phyloP scores from a whole-genome alignment of 1,284 basidiomycete genomes.

The Ustilago nuda region DNA sequence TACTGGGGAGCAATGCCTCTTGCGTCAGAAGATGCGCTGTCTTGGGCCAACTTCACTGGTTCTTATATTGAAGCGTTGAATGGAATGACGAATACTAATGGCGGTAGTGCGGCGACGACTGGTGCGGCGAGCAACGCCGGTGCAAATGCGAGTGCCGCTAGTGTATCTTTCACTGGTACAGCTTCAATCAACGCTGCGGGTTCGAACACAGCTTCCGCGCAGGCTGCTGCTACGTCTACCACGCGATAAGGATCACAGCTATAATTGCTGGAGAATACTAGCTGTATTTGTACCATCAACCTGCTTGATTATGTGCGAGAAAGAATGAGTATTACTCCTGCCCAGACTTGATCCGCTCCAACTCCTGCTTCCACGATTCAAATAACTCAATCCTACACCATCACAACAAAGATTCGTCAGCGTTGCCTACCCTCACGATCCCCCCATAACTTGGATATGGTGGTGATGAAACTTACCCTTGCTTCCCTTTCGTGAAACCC shows the following conservation, averaged over 20 bases:
- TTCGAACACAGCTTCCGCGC: not conserved
- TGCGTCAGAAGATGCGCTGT: slow-evolving; percentile 43
- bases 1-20: slow-evolving; percentile 56
- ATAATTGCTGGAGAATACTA: not conserved
- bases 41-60: slow-evolving; percentile 51
- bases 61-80: slow-evolving; percentile 53
- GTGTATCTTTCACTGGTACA: not conserved
- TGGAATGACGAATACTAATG: slow-evolving; percentile 25
- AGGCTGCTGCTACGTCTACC: slow-evolving; percentile 1
- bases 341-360: slow-evolving; percentile 58
- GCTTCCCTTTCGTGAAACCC: slow-evolving; percentile 56
- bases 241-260: not conserved
- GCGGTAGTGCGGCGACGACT: not conserved
- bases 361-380: slow-evolving; percentile 56
- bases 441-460: too few relatives aligned
- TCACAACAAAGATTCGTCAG: not conserved
- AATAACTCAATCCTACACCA: slow-evolving; percentile 44
- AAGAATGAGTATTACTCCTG: slow-evolving; percentile 22
- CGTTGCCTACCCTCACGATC: not conserved
- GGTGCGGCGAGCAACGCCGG: not conserved
- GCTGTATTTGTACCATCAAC: slow-evolving; percentile 17
- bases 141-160: not conserved
- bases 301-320: not conserved
- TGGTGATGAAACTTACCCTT: slow-evolving; percentile 41
- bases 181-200: not conserved